phyloP scores from a whole-genome alignment of 257 asterid genomes.

The Solanum virginianum region DNA sequence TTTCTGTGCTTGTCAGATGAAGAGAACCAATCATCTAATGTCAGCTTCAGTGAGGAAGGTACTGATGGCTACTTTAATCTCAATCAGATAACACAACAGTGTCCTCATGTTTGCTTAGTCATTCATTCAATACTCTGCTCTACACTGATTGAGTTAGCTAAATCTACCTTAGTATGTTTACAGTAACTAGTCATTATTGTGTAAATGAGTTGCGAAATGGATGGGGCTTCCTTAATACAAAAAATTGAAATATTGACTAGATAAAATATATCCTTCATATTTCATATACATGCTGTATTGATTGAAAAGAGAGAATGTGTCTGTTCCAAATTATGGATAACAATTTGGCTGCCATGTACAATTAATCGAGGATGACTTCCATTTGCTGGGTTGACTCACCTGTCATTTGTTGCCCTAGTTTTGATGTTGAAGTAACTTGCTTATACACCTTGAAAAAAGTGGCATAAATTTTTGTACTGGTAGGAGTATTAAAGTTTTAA shows the following conservation, averaged over 20 bases:
- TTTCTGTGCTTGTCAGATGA: slow-evolving; percentile 65
- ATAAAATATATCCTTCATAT: background rate
- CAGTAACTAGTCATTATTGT: background rate
- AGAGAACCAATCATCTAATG: slow-evolving; percentile 46
- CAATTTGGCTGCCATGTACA: background rate
- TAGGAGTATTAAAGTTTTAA: background rate
- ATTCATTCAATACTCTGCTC: background rate
- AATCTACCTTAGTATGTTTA: background rate
- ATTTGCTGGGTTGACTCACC: background rate
- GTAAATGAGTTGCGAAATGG: background rate
- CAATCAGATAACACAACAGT: background rate
- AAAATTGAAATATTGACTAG: background rate
- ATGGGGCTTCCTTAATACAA: background rate
- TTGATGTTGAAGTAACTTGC: background rate
- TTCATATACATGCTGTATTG: background rate
- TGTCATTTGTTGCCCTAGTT: background rate
- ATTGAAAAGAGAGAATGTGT: background rate
- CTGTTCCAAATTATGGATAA: background rate
- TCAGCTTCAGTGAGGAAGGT: slow-evolving; percentile 71
- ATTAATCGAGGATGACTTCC: background rate
- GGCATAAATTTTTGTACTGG: background rate
- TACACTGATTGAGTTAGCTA: background rate
- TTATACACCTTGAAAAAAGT: background rate
- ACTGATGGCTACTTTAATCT: slow-evolving; percentile 4
- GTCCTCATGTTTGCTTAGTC: background rate